A percentile compares a stretch with the other conserved stretches of the same genome.
Conservation (phyloP, 352 stramenopile species). For the Globisporangium cylindrosporum region DNA sequence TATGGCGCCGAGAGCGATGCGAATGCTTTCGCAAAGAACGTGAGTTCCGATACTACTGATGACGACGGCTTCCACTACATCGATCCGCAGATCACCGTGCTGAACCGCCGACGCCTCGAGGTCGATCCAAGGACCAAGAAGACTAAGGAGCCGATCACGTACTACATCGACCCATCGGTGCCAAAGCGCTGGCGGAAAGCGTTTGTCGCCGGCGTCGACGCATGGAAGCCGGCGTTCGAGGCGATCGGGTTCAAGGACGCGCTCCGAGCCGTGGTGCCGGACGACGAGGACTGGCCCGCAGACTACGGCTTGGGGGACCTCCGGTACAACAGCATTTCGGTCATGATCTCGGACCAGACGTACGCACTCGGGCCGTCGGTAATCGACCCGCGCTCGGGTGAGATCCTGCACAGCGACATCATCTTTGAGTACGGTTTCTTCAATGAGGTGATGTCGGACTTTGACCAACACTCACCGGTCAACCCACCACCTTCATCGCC, state of each 20-base stretch:
- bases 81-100: conserved; percentile 53
- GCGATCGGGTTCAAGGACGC: conserved; percentile 65
- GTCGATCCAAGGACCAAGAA: conserved; percentile 29
- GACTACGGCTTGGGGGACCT: conserved; percentile 85
- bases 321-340: conserved; percentile 84
- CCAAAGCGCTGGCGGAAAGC: conserved; percentile 58
- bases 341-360: conserved; percentile 77
- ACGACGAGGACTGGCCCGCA: conserved; percentile 64
- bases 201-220: conserved; percentile 62
- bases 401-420: conserved; percentile 88
- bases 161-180: conserved; percentile 84
- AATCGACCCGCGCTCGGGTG: conserved; percentile 74
- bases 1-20: conserved; percentile 43
- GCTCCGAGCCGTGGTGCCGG: conserved; percentile 64
- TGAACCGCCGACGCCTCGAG: conserved; percentile 72
- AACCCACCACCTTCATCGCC: conserved; percentile 16
- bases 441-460: conserved; percentile 54
- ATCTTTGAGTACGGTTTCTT: conserved; percentile 87
- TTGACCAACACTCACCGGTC: conserved; percentile 45
- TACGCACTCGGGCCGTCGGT: conserved; percentile 67
- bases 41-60: conserved; percentile 6
- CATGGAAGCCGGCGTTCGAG: conserved; percentile 80
- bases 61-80: conserved; percentile 48
- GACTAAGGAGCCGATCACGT: conserved; percentile 59
- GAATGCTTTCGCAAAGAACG: conserved; percentile 7